Conservation (phyloP, 1,284 basidiomycete genomes). For the Leccinum solheimii region DNA sequence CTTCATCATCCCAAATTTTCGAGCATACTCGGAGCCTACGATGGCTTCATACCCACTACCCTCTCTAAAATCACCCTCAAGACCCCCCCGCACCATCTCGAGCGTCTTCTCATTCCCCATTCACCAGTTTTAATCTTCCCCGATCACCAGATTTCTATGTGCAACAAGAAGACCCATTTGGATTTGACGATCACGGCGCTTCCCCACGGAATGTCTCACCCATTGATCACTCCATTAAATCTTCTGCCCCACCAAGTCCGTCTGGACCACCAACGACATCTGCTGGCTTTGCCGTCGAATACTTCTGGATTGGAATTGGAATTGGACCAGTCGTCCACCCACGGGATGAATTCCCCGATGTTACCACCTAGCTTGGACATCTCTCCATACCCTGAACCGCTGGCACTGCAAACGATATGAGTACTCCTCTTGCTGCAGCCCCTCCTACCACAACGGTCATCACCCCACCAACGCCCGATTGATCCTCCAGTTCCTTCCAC, state of each 20-base stretch:
- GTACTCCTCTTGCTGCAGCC: background rate
- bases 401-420: background rate
- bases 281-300: conserved; percentile 16
- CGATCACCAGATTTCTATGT: conserved; percentile 15
- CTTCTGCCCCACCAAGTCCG: conserved; percentile 20
- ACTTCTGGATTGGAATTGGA: conserved; percentile 20
- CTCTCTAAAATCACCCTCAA: conserved; percentile 2
- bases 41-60: conserved; percentile 8
- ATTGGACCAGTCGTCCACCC: conserved; percentile 9
- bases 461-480: background rate
- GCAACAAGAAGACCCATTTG: conserved; percentile 17
- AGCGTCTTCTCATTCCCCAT: conserved; percentile 12
- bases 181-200: conserved; percentile 9
- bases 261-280: conserved; percentile 22
- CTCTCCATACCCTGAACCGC: background rate
- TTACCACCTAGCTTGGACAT: background rate
- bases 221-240: background rate
- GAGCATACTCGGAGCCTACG: conserved; percentile 16
- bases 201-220: conserved; percentile 8
- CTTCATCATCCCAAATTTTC: conserved; percentile 4
- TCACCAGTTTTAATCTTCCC: background rate
- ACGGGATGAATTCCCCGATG: conserved; percentile 17
- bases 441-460: background rate
- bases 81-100: conserved; percentile 1
- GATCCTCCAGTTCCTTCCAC: background rate